Evolutionary conservation across 2,329 filamentous ascomycete species (phyloP).

Genomic region (Emmonsiellopsis sp.): DNA sequence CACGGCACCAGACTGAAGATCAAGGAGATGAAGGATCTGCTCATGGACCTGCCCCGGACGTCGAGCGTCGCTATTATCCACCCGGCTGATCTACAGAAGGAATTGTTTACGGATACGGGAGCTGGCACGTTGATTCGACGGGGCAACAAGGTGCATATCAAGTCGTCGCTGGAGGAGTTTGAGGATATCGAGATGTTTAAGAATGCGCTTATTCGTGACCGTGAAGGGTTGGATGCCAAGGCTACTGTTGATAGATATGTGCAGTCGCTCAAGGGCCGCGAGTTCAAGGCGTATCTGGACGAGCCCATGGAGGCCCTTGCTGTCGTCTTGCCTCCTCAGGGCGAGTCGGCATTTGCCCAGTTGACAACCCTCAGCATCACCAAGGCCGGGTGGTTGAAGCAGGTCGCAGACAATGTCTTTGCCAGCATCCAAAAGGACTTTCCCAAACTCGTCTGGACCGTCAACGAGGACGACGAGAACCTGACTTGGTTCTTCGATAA

Average conservation of each 20-base stretch:
- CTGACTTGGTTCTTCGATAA: constrained; percentile 98
- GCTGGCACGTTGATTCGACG: constrained; percentile 87
- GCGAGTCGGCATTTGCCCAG: constrained; percentile 63
- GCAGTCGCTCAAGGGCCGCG: constrained; percentile 62
- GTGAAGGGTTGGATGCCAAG: constrained; percentile 70
- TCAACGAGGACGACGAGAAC: constrained; percentile 92
- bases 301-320: constrained; percentile 88
- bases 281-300: constrained; percentile 91
- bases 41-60: constrained; percentile 78
- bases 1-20: constrained; percentile 96
- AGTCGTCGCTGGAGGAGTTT: constrained; percentile 63
- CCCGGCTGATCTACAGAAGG: constrained; percentile 89
- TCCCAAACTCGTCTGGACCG: constrained; percentile 88
- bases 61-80: constrained; percentile 97
- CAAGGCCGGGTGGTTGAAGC: constrained; percentile 88
- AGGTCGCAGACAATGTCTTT: constrained; percentile 92
- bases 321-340: constrained; percentile 68
- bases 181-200: constrained; percentile 69
- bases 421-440: constrained; percentile 88
- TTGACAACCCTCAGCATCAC: constrained; percentile 87
- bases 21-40: constrained; percentile 88
- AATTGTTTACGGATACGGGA: constrained; percentile 91
- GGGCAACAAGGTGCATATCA: constrained; percentile 78
- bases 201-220: constrained; percentile 70
- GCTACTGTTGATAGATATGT: constrained; percentile 83